Conservation (phyloP, 306 rosid genomes). For the Trifolium fragiferum region DNA sequence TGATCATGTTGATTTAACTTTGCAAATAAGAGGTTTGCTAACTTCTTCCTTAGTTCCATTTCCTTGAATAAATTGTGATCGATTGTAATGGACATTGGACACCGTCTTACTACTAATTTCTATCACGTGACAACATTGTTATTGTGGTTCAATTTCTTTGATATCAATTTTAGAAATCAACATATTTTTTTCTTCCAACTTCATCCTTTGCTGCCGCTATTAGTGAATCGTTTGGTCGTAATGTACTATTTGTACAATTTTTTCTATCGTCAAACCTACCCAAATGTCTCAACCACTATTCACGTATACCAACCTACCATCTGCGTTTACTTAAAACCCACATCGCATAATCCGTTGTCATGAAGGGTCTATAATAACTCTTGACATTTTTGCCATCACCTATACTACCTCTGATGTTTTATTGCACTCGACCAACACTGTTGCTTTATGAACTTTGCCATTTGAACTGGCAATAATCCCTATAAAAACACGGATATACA, state of each 20-base stretch:
- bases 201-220: neutral
- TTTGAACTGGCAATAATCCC: neutral
- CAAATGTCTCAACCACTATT: neutral
- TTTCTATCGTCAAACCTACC: neutral
- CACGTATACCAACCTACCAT: neutral
- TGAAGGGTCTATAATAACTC: neutral
- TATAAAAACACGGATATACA: neutral
- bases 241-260: neutral
- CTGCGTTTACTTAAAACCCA: neutral
- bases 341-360: neutral
- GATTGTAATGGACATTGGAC: no score
- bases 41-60: neutral
- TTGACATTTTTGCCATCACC: neutral
- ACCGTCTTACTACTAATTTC: neutral
- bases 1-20: constrained; percentile 19
- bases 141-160: neutral
- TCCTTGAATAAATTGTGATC: neutral
- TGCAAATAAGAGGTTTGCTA: neutral
- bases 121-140: neutral
- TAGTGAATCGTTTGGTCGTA: neutral
- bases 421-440: neutral
- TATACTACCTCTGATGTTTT: neutral
- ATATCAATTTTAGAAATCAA: neutral
- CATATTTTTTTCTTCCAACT: neutral
- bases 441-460: neutral